Percentiles rank a stretch among this genome's conserved stretches.
Evolutionary conservation across 2,329 filamentous ascomycete species (phyloP).

Genomic region (Emericellopsis atlantica): DNA sequence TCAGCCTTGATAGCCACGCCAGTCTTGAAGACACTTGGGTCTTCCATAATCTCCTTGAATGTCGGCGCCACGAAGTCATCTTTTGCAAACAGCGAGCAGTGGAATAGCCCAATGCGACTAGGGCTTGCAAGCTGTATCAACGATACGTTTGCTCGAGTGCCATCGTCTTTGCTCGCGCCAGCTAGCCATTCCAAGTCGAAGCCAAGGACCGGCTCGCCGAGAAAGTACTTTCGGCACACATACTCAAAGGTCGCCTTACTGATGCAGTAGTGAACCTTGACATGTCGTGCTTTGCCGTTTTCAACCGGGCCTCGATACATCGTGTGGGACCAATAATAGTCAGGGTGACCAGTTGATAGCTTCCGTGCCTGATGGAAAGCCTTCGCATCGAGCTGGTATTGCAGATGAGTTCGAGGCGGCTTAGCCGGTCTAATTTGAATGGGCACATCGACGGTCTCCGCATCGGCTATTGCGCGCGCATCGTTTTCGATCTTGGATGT

Average conservation of each 20-base stretch:
- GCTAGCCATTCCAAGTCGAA: slow-evolving; percentile 82
- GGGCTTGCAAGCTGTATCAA: slow-evolving; percentile 74
- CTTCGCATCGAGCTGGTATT: slow-evolving; percentile 15
- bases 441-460: neutral
- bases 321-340: slow-evolving; percentile 50
- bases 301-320: slow-evolving; percentile 46
- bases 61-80: slow-evolving; percentile 56
- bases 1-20: slow-evolving; percentile 69
- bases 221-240: slow-evolving; percentile 51
- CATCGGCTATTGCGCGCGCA: neutral
- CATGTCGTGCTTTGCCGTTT: slow-evolving; percentile 31
- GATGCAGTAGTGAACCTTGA: slow-evolving; percentile 68
- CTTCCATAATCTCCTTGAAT: slow-evolving; percentile 61
- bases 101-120: slow-evolving; percentile 68
- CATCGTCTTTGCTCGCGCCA: slow-evolving; percentile 29
- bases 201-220: slow-evolving; percentile 59
- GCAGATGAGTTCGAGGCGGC: slow-evolving; percentile 9
- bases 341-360: neutral
- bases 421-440: neutral
- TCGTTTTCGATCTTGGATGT: neutral
- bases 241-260: slow-evolving; percentile 54
- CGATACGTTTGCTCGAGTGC: slow-evolving; percentile 58
- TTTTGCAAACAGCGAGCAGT: slow-evolving; percentile 52
- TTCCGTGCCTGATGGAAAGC: slow-evolving; percentile 10
- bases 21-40: slow-evolving; percentile 54